Base-by-base conservation (phyloP, 495 filamentous ascomycete species). In the Neurospora tetrasperma region DNA sequence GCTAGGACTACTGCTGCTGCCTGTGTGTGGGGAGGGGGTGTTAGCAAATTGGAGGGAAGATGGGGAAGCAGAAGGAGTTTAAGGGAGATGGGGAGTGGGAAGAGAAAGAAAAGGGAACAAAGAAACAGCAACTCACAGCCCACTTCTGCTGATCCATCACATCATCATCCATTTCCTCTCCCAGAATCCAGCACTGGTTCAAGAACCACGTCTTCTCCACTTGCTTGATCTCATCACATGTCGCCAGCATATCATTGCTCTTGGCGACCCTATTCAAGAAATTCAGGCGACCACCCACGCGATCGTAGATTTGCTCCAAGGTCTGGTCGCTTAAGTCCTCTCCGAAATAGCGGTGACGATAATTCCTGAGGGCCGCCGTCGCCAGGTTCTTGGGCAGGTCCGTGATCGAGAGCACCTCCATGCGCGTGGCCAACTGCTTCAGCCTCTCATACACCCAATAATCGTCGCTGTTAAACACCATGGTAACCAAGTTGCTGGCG, bases 81-180 rank as follows among this genome's bases (percentile, higher is more conserved):
- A 38, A 38, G 3, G 35, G 5, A 38, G 5, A 5, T 6, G 5
- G 5, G 35, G 35, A 38, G 35, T 38, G 35, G 35, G 35, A 38
- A 38, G 35, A 38, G 4, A 38, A 38, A 38, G 35, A 38, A 38
- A 38, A 38, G 35, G 35, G 5, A 38, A 38, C 35, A 38, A 39
- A 39, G 39, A 46, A 20, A 8, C 0, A 43, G 42, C 42, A n/a
- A 85, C 90, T 80, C 81, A 93, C 91, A 41, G 95, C 91, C 83
- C 91, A 96, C 79, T 99, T 99, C 76, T 98, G 96, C 82, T 98
- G 91, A 78, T 98, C 94, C 96, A 99, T 98, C 46, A 98, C 96
- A 82, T 99, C 96, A 83, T 99, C 96, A 76, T 99, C 96, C 94
- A 98, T 98, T 74, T 93, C 92, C 54, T 80, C 84, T 18, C 96